Percentiles rank a stretch among this genome's conserved stretches.
Evolutionary conservation across 371 early-diverging fungal genomes (phyloP).

Genomic region (Basidiobolus meristosporus): DNA sequence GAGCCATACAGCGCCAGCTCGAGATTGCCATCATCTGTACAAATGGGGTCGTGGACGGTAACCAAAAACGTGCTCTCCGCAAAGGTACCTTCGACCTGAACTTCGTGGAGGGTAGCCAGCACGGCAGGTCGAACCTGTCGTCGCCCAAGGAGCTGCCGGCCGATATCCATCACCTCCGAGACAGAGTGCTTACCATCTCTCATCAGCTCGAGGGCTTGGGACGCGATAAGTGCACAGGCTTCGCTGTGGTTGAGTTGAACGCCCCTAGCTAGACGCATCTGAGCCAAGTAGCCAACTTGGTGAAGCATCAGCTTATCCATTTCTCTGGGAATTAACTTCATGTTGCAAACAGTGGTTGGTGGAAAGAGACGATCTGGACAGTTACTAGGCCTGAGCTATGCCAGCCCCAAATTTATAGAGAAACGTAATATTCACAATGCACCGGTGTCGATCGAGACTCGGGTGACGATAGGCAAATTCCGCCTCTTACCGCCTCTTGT

Average conservation of each 20-base stretch:
- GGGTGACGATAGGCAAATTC: too few relatives aligned
- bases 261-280: slow-evolving; percentile 73
- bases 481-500: too few relatives aligned
- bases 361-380: too few relatives aligned
- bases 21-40: slow-evolving; percentile 57
- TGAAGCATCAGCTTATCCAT: slow-evolving; percentile 70
- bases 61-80: slow-evolving; percentile 81
- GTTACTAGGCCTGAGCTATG: too few relatives aligned
- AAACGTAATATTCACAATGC: too few relatives aligned
- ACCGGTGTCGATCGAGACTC: too few relatives aligned
- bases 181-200: slow-evolving; percentile 75
- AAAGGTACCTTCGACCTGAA: slow-evolving; percentile 81
- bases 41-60: slow-evolving; percentile 76
- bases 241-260: slow-evolving; percentile 70
- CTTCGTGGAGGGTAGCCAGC: slow-evolving; percentile 42
- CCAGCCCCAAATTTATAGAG: too few relatives aligned
- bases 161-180: slow-evolving; percentile 71
- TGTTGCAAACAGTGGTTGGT: slow-evolving; percentile 5
- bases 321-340: slow-evolving; percentile 70
- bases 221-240: slow-evolving; percentile 66
- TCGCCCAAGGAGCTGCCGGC: slow-evolving; percentile 67
- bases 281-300: slow-evolving; percentile 73
- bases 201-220: slow-evolving; percentile 67
- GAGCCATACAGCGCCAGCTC: slow-evolving; percentile 69
- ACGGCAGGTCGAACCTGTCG: slow-evolving; percentile 64